Evolutionary conservation across 2,329 filamentous ascomycete species (phyloP).

Genomic region (Stachybotrys echinatus): DNA sequence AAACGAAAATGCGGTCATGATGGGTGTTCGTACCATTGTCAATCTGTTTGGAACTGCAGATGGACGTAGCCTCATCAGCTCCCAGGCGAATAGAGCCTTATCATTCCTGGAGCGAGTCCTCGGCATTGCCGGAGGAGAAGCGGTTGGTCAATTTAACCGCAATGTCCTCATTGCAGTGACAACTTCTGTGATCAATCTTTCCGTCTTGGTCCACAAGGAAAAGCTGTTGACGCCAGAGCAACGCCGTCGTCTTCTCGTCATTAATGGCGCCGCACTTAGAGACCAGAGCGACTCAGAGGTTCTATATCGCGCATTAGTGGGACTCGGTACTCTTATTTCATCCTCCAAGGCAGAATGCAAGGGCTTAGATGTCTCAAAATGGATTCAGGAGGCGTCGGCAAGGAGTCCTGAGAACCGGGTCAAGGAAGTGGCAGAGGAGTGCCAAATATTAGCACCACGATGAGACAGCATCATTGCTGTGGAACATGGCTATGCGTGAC

Average conservation of each 20-base stretch:
- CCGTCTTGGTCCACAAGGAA: conserved; percentile 59
- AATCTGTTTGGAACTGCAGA: conserved; percentile 77
- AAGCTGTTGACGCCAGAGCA: conserved; percentile 29
- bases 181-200: conserved; percentile 79
- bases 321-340: conserved; percentile 68
- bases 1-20: conserved; percentile 79
- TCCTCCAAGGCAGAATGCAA: conserved; percentile 39
- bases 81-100: conserved; percentile 53
- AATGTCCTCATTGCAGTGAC: conserved; percentile 79
- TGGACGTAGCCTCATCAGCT: conserved; percentile 62
- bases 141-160: conserved; percentile 57
- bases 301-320: conserved; percentile 75
- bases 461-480: no score
- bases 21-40: conserved; percentile 72
- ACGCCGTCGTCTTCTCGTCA: conserved; percentile 45
- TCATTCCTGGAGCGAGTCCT: conserved; percentile 59
- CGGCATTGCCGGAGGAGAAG: conserved; percentile 39
- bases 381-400: conserved; percentile 37
- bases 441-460: conserved; percentile 25
- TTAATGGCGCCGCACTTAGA: conserved; percentile 58
- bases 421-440: conserved; percentile 41
- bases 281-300: conserved; percentile 74
- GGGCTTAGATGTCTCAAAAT: conserved; percentile 33
- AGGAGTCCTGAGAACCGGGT: conserved; percentile 42
- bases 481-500: neutral